Base-by-base conservation (phyloP, 208 protist species). In the Endotrypanum monterogeii region DNA sequence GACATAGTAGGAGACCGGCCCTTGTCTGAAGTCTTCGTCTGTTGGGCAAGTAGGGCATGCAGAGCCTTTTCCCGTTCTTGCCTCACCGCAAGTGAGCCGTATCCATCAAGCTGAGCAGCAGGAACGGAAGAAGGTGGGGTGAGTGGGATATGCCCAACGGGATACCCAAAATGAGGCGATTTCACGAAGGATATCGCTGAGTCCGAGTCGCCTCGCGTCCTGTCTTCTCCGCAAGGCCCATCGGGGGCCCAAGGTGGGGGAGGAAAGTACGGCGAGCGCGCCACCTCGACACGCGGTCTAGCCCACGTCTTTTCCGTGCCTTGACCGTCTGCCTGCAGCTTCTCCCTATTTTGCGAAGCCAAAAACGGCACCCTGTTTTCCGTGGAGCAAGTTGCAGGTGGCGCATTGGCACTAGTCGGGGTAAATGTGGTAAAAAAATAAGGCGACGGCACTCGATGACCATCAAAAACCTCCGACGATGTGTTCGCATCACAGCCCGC, bases 11-110 rank as follows among this genome's bases (percentile, higher is more conserved):
- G 18, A 44, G 39, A 39, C 39, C 63, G 35, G 28, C 63, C 37
- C 44, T 28, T 48, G 25, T 12, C 25, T 52, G 63, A 12, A 1
- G 30, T 46, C 20, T n/a, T 28, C 52, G 48, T 67, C 58, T 80
- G 76, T 50, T 65, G 67, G 3, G 39, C 76, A 30, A 80, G 65
- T 18, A 80, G 63, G 46, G 57, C n/a, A 23, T 65, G 65, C 32
- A 80, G 48, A 39, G 70, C 48, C 51, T 57, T 66, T 16, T 57
- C 54, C 18, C 71, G 70, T 39, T 68, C 63, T 37, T 44, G 74
- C 23, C 65, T 67, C 25, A 79, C 39, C 32, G 63, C n/a, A 51
- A 55, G 67, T 32, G n/a, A 48, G 37, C 25, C 58, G 67, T 46
- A 6, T 11, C 55, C 74, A 32, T 67, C 63, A 48, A 44, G 8